Evolutionary conservation across 2,329 filamentous ascomycete genomes (phyloP).

Genomic region (Ceratocystis diversiconidia): DNA sequence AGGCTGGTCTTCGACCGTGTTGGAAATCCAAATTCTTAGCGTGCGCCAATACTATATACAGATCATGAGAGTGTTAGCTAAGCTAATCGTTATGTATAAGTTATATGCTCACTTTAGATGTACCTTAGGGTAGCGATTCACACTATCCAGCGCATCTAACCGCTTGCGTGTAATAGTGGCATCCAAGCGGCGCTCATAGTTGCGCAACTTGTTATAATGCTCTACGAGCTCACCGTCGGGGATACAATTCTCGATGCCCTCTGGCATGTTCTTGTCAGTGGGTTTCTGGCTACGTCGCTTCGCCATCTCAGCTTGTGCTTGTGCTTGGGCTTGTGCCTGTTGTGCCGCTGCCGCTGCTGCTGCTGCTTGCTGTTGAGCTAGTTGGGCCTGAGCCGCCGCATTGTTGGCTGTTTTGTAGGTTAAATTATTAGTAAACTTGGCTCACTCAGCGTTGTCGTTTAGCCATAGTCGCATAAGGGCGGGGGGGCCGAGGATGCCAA

Average conservation of each 20-base stretch:
- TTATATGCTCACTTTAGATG: neutral
- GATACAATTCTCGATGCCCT: slow-evolving; percentile 70
- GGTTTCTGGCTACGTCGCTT: slow-evolving; percentile 78
- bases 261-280: slow-evolving; percentile 87
- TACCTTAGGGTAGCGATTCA: slow-evolving; percentile 59
- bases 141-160: slow-evolving; percentile 73
- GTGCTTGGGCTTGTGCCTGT: slow-evolving; percentile 37
- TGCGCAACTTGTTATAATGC: slow-evolving; percentile 70
- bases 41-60: slow-evolving; percentile 31
- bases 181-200: slow-evolving; percentile 77
- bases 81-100: too few relatives aligned
- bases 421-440: neutral
- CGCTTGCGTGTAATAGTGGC: slow-evolving; percentile 89
- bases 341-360: slow-evolving; percentile 35
- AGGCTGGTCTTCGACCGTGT: slow-evolving; percentile 84
- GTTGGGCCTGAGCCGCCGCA: slow-evolving; percentile 39
- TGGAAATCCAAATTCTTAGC: slow-evolving; percentile 85
- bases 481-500: neutral
- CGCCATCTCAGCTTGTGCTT: slow-evolving; percentile 45
- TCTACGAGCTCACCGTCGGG: slow-evolving; percentile 63
- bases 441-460: too few relatives aligned
- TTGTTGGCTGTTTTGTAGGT: slow-evolving; percentile 4
- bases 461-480: too few relatives aligned
- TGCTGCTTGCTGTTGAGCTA: slow-evolving; percentile 31
- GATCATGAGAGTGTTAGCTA: too few relatives aligned